Percentiles rank a stretch among this genome's conserved stretches.
These are phyloP conservation scores for Coffea canephora DNA, from an alignment of 257 asterid species.

Conservation along the genomic window DNA sequence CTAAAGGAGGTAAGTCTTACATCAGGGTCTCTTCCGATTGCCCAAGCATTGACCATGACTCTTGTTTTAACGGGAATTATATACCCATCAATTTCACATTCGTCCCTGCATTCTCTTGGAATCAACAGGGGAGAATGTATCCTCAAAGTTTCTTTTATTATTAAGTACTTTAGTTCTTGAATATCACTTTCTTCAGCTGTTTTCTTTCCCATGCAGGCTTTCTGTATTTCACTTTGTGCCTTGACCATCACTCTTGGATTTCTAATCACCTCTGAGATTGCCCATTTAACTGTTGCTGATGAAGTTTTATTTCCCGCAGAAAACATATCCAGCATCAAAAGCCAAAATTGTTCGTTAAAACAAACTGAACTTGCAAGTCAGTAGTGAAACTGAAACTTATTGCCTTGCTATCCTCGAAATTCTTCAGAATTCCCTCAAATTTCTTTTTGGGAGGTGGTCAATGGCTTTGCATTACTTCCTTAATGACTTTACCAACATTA, in stretches of 20 bases:
- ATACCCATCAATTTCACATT: conserved; percentile 17
- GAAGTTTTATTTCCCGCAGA: conserved; percentile 26
- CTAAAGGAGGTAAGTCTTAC: too few species aligned
- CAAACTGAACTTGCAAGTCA: conserved; percentile 18
- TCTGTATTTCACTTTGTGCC: conserved; percentile 24
- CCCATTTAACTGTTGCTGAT: conserved; percentile 20
- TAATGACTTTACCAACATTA: too few species aligned
- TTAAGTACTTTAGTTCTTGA: not conserved
- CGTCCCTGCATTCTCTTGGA: conserved; percentile 20
- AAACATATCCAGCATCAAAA: conserved; percentile 17
- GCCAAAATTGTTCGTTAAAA: not conserved
- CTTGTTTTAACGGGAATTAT: conserved; percentile 26
- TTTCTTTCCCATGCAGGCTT: conserved; percentile 12
- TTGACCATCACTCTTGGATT: conserved; percentile 23
- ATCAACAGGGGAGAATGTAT: conserved; percentile 24
- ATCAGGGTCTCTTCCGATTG: conserved; percentile 6
- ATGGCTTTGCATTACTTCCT: too few species aligned
- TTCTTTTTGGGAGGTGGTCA: too few species aligned
- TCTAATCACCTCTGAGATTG: conserved; percentile 27
- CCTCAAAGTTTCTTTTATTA: conserved; percentile 35
- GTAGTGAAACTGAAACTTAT: not conserved
- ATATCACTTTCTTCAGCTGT: conserved; percentile 20
- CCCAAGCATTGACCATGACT: conserved; percentile 19
- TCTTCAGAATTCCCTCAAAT: not conserved
- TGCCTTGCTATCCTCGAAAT: not conserved